phyloP scores from a whole-genome alignment of 2,329 filamentous ascomycete genomes.

The Colletotrichum phormii region DNA sequence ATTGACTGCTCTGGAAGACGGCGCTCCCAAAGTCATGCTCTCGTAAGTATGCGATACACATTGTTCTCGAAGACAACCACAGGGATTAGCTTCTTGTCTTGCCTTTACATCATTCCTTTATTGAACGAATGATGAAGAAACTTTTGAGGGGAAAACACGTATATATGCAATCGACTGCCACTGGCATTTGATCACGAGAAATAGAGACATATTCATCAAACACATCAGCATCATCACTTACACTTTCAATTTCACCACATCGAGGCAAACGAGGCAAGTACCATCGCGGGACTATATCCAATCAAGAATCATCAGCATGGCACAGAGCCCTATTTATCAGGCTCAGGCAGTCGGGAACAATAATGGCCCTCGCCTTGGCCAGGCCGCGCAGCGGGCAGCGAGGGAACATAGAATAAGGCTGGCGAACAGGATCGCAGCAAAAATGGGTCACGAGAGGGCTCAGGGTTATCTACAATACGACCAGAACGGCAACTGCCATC shows the following conservation, averaged over 20 bases:
- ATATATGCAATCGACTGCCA: neutral
- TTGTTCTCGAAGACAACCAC: neutral
- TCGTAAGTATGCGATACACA: neutral
- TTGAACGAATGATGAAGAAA: neutral
- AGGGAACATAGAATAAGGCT: neutral
- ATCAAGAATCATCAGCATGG: neutral
- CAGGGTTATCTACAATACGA: neutral
- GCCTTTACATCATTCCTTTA: neutral
- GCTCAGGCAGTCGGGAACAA: neutral
- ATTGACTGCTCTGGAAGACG: neutral
- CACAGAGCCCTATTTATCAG: neutral
- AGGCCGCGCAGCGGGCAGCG: neutral
- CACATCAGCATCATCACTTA: neutral
- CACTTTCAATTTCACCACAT: neutral
- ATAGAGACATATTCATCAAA: neutral
- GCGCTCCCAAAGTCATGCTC: neutral
- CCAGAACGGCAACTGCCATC: neutral
- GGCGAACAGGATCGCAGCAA: neutral
- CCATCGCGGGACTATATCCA: neutral
- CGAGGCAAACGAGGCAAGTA: neutral
- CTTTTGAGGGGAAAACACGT: neutral
- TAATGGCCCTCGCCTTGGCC: neutral
- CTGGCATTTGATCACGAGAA: neutral
- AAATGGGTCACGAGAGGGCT: neutral
- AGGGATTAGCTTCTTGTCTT: neutral